Evolutionary conservation across 106 monocot species (phyloP), one percentile per base, ranked within the genome.

Genomic region (Allium fistulosum): DNA sequence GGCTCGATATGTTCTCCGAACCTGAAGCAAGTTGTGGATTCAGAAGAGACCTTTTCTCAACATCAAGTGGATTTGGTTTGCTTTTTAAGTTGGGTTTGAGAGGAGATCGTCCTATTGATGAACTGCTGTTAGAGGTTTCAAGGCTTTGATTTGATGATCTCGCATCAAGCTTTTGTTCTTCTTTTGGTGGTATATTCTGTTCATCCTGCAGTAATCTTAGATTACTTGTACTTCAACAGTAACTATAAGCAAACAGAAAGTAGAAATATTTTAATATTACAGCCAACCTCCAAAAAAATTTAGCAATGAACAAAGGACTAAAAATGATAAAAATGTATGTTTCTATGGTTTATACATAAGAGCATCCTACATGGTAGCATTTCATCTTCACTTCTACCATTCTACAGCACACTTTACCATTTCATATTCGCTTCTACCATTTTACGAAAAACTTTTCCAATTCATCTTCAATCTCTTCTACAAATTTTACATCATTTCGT

Each of bases 31-130:
- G 65, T 65, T 77, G 61, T 60, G 77, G 74, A 65, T 74, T 77
- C 66, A 82, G 59, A n/a, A 82, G 77, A 17, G 59, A 82, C 46
- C 74, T 82, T 60, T 51, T 59, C 66, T 82, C 82, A 26, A 51
- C 73, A 56, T 77, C 74, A 60, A 59, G 47, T 73, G 50, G 17
- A 6, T 18, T 48, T 49, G 56, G 12, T 45, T 66, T 76, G 76
- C 74, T 76, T 70, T 81, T 77, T n/a, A 77, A 81, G 69, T 69
- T 81, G 57, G 18, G 55, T 27, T 65, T 69, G 17, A 15, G 58
- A 57, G 67, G 53, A 68, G 72, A 65, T 6, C 67, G 63, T 63
- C 61, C 62, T 52, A 11, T n/a, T 50, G 72, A 76, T 58, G 76
- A 75, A 63, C 68, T 51, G 17, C 72, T 63, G 63, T 18, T 66